These are phyloP conservation scores for Prunus mume DNA, from an alignment of 306 rosid genomes.

Conservation along the genomic window DNA sequence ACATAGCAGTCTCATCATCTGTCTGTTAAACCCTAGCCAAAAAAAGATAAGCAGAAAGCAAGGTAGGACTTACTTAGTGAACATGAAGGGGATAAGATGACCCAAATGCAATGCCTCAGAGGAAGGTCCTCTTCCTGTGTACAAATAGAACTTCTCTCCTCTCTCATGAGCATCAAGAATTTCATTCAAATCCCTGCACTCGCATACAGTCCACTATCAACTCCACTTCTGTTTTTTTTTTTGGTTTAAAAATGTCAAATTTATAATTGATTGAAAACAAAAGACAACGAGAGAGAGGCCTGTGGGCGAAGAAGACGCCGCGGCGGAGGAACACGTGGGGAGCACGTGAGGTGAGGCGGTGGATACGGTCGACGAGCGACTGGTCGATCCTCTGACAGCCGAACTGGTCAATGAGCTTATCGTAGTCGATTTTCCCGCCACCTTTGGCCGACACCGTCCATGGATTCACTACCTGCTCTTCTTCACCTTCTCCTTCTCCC, in stretches of 20 bases:
- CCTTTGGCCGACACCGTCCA: slow-evolving; percentile 82
- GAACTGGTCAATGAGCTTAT: slow-evolving; percentile 85
- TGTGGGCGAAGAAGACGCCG: slow-evolving; percentile 92
- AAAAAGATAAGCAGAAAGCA: slow-evolving; percentile 3
- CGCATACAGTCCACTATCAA: background rate
- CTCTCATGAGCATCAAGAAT: slow-evolving; percentile 68
- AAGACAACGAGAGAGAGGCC: slow-evolving; percentile 20
- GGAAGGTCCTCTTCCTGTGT: slow-evolving; percentile 92
- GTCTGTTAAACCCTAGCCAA: no score
- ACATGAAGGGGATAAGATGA: slow-evolving; percentile 89
- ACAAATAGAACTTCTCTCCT: slow-evolving; percentile 84
- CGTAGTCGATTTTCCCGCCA: slow-evolving; percentile 85
- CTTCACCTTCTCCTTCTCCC: slow-evolving; percentile 9
- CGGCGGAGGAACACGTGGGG: slow-evolving; percentile 94
- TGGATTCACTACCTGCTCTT: slow-evolving; percentile 68
- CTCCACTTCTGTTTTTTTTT: background rate
- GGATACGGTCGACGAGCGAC: slow-evolving; percentile 54
- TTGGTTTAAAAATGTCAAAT: background rate
- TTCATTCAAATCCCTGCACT: slow-evolving; percentile 64
- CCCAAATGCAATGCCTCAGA: slow-evolving; percentile 96
- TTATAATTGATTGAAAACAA: background rate
- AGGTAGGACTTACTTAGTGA: slow-evolving; percentile 59
- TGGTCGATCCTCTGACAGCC: slow-evolving; percentile 82
- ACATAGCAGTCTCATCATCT: no score
- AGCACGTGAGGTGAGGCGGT: slow-evolving; percentile 65